phyloP scores from a whole-genome alignment of 2,329 filamentous ascomycete species.

The Paracoccidioides lutzii region DNA sequence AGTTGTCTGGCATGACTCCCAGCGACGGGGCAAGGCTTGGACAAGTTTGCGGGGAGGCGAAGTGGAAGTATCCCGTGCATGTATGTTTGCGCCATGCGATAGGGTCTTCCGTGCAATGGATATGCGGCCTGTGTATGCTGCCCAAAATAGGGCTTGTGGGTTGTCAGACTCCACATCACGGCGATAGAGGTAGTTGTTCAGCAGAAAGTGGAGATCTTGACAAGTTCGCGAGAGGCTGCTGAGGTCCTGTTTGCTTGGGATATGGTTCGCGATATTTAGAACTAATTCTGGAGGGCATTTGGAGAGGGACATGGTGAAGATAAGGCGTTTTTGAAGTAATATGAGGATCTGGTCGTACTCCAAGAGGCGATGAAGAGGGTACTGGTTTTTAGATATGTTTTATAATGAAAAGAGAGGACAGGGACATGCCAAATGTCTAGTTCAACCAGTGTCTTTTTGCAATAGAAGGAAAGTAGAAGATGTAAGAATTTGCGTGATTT shows the following conservation, averaged over 20 bases:
- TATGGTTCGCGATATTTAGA: neutral
- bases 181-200: conserved; percentile 2
- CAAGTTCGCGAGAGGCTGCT: conserved; percentile 4
- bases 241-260: neutral
- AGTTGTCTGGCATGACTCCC: neutral
- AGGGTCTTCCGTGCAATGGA: neutral
- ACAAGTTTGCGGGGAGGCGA: neutral
- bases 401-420: too few relatives aligned
- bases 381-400: too few relatives aligned
- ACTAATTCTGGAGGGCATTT: conserved; percentile 2
- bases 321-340: neutral
- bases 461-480: too few relatives aligned
- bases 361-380: too few relatives aligned
- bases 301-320: neutral
- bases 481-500: too few relatives aligned
- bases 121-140: neutral
- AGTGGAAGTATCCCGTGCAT: neutral
- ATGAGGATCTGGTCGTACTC: neutral
- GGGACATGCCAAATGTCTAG: too few relatives aligned
- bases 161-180: neutral
- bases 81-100: neutral
- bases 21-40: neutral
- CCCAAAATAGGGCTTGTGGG: conserved; percentile 1
- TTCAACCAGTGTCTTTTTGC: too few relatives aligned
- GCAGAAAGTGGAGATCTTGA: neutral